phyloP scores from a whole-genome alignment of 2,329 filamentous ascomycete genomes.

The Trichoderma citrinoviride region DNA sequence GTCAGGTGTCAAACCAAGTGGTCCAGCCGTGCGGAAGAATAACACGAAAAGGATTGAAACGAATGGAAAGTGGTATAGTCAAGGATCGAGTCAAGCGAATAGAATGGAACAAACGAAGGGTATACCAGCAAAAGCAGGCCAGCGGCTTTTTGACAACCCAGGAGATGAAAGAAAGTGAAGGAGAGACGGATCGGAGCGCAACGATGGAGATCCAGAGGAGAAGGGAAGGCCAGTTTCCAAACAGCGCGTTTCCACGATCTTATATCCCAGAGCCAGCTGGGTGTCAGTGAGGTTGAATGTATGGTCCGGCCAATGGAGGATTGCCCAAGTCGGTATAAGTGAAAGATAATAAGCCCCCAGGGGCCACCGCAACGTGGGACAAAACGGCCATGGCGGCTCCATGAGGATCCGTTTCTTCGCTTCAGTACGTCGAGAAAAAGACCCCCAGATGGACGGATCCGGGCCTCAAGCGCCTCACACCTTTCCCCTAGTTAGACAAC shows the following conservation, averaged over 20 bases:
- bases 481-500: neutral
- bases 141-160: conserved; percentile 25
- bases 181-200: conserved; percentile 17
- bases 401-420: conserved; percentile 15
- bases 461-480: neutral
- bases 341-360: conserved; percentile 4
- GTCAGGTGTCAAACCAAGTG: conserved; percentile 3
- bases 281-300: neutral
- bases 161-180: conserved; percentile 3
- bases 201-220: conserved; percentile 18
- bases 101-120: conserved; percentile 22
- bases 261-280: conserved; percentile 18
- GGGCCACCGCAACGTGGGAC: conserved; percentile 8
- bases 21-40: conserved; percentile 10
- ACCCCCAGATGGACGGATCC: conserved; percentile 9
- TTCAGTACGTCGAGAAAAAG: neutral
- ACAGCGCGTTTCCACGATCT: neutral
- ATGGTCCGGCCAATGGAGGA: neutral
- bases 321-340: conserved; percentile 10
- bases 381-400: conserved; percentile 5
- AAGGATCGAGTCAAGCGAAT: conserved; percentile 17
- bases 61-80: conserved; percentile 2
- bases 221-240: neutral
- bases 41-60: neutral
- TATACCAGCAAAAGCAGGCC: conserved; percentile 25